Base-by-base conservation (phyloP, 164 flowering plant genomes). In the Nymphaea thermarum region DNA sequence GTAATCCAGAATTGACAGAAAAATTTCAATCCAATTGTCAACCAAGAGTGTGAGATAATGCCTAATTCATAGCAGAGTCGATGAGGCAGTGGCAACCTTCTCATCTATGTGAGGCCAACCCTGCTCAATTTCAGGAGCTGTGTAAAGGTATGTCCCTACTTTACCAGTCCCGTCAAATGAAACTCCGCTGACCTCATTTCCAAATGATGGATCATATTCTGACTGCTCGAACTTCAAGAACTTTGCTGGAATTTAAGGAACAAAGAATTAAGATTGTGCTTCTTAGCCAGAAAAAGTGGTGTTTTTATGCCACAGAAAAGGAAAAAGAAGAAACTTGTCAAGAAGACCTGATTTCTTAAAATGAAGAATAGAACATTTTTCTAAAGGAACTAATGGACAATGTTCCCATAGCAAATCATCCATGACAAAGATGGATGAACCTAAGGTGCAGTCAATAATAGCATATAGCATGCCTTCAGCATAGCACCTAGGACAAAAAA, bases 121-220 rank as follows among this genome's bases (percentile, higher is more conserved):
- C 80, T 94, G 98, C 85, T 91, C 98, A 81, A 94, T 88, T 81
- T 94, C 98, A 47, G 98, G 98, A 42, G 98, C 98, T 69, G 98
- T 89, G 71, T 94, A 94, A 75, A 94, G 91, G 68, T 89, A 88
- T 57, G 98, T 94, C 64, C 98, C 98, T 72, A 91, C 83, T 85
- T 85, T 90, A 77, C 98, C 98, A 66, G 98, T 94, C 66, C 98
- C 89, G 77, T 94, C 98, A 68, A 79, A 47, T 62, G 96, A 87
- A 72, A 84, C 79, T 71, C 91, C 97, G 72, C 78, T 66, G 62
- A 86, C 70, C 72, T 89, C 96, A 11, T 80, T 59, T 53, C 91
- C 82, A 64, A 81, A 71, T 42, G 73, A 73, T 42, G 77, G 76
- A 63, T 94, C 98, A 66, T 86, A 96, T 65, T 94, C 98, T 77